Evolutionary conservation across 1,139 yeast species (phyloP).

Genomic region (Geotrichum candidum): DNA sequence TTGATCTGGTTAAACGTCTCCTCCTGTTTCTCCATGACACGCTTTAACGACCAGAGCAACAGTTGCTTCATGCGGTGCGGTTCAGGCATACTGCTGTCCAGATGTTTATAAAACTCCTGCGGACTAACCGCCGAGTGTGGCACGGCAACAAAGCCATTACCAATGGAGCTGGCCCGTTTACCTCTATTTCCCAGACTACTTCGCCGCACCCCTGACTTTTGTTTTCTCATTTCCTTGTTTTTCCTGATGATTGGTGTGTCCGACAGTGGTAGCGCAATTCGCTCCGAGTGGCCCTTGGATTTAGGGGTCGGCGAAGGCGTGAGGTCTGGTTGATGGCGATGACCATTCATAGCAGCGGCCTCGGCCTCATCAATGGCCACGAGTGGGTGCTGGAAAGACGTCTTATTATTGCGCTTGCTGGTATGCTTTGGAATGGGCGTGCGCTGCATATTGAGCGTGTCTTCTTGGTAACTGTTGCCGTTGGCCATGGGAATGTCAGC

Average conservation of each 20-base stretch:
- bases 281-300: slow-evolving; percentile 12
- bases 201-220: slow-evolving; percentile 18
- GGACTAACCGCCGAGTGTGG: slow-evolving; percentile 62
- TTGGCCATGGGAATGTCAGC: slow-evolving; percentile 5
- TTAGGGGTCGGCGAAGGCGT: slow-evolving; percentile 16
- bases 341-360: slow-evolving; percentile 4
- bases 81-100: slow-evolving; percentile 59
- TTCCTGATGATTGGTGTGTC: slow-evolving; percentile 41
- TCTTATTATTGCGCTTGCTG: slow-evolving; percentile 2
- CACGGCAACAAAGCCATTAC: slow-evolving; percentile 62
- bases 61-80: slow-evolving; percentile 70
- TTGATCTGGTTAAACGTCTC: slow-evolving; percentile 33
- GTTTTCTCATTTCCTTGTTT: slow-evolving; percentile 36
- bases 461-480: slow-evolving; percentile 5
- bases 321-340: background rate
- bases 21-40: slow-evolving; percentile 39
- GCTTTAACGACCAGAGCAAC: slow-evolving; percentile 61
- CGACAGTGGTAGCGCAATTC: slow-evolving; percentile 36
- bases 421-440: slow-evolving; percentile 19
- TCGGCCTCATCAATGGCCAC: slow-evolving; percentile 2
- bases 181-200: slow-evolving; percentile 46
- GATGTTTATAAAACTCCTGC: slow-evolving; percentile 53
- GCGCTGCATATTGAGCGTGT: slow-evolving; percentile 22
- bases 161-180: slow-evolving; percentile 66
- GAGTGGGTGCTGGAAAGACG: slow-evolving; percentile 3